Evolutionary conservation across 805 yeast genomes (phyloP), one percentile per base, ranked within the genome.

Genomic region (Dipodascus geniculatus): DNA sequence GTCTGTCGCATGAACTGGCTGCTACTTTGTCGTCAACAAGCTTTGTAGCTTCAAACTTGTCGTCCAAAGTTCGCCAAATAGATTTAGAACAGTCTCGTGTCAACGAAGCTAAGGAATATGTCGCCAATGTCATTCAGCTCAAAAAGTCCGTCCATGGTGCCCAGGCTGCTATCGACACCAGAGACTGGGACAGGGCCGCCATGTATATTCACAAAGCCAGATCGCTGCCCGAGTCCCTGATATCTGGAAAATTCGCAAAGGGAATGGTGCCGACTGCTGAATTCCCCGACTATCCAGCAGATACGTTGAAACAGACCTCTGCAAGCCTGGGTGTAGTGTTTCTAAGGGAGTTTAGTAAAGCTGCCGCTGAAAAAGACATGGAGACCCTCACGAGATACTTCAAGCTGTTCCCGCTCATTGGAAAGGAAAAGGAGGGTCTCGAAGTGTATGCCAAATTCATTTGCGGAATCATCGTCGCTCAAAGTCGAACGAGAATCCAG

Each of bases 181-280:
- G 76, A 28, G 79, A 87, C 60, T 88, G 93, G 86, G 79, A 77
- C 24, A 65, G 78, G n/a, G 96, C 96, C 1, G 91, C 96, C 0
- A 71, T 71, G 53, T 77, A 88, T 17, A 83, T 89, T 2, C 63
- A 69, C 54, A 71, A 70, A 23, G 80, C 84, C 2, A 70, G 77
- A 49, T 54, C 64, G 3, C 68, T 91, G 42, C 87, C 95, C 0
- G 59, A 66, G 0, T 75, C 73, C 1, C 60, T 77, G 3, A 64
- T 85, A 16, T 71, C 68, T 16, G 90, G 96, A 19, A 72, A 78
- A 53, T 89, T 84, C 66, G 91, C 95, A 1, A 76, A 81, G 51
- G 81, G 75, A 48, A 86, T 85, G 61, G 91, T 91, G 17, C 99
- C 99, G 0, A 81, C 95, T 0, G 73, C 85, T 9, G 95, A 87